Evolutionary conservation across 257 asterid species (phyloP).

Genomic region (Ajuga chamaepitys): DNA sequence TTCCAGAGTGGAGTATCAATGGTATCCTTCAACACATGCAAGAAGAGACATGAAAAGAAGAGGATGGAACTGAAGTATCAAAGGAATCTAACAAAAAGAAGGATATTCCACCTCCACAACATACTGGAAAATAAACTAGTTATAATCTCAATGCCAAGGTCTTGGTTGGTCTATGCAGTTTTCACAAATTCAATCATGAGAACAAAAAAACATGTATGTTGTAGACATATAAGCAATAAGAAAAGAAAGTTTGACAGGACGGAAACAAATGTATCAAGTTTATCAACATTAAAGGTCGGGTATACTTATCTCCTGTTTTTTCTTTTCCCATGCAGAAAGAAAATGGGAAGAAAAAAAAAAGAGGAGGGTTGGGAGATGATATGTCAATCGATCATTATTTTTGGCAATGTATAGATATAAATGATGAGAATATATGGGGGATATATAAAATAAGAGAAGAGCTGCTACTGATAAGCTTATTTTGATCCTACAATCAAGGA

Average conservation of each 20-base stretch:
- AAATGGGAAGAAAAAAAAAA: too few species aligned
- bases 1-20: conserved; percentile 68
- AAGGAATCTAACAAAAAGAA: conserved; percentile 31
- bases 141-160: not conserved
- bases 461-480: too few species aligned
- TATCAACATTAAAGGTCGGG: not conserved
- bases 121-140: not conserved
- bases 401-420: too few species aligned
- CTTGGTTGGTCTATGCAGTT: too few species aligned
- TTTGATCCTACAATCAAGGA: too few species aligned
- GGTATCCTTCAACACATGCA: conserved; percentile 67
- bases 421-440: too few species aligned
- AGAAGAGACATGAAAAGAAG: conserved; percentile 33
- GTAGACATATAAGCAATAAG: not conserved
- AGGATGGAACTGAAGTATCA: conserved; percentile 32
- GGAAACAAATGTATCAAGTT: not conserved
- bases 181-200: not conserved
- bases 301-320: too few species aligned
- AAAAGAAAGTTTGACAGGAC: not conserved
- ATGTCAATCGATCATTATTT: too few species aligned
- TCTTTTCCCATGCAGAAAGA: too few species aligned
- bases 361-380: too few species aligned
- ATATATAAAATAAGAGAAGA: too few species aligned
- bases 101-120: conserved; percentile 26
- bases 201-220: not conserved